phyloP scores from a whole-genome alignment of 139 green algal genomes.

The Volvox reticuliferus region DNA sequence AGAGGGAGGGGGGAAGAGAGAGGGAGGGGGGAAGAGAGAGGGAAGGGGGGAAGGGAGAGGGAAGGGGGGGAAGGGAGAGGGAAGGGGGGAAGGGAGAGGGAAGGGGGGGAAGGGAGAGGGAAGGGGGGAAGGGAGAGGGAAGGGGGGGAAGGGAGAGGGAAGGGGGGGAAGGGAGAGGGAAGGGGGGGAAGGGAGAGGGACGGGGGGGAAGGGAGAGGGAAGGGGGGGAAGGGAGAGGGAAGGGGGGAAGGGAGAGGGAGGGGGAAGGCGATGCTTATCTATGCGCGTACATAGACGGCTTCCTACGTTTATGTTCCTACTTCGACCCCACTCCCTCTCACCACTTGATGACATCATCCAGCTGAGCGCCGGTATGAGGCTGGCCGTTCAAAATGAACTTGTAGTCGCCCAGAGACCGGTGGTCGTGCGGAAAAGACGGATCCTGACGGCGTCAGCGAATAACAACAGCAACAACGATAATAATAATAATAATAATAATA shows the following conservation, averaged over 20 bases:
- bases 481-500: too few species aligned
- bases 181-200: too few species aligned
- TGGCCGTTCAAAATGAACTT: constrained; percentile 39
- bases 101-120: neutral
- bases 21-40: too few species aligned
- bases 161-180: neutral
- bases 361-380: neutral
- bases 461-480: too few species aligned
- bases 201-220: too few species aligned
- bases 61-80: too few species aligned
- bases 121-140: neutral
- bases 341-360: constrained; percentile 36
- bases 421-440: constrained; percentile 33
- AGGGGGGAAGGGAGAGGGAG: neutral
- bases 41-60: neutral
- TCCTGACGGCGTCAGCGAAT: neutral
- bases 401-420: constrained; percentile 42
- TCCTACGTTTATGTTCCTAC: too few species aligned
- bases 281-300: too few species aligned
- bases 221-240: neutral
- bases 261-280: neutral
- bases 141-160: neutral
- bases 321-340: neutral
- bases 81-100: neutral
- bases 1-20: neutral